Conservation (phyloP, 768 basidiomycete genomes). For the Leccinum olivaceopallidum region DNA sequence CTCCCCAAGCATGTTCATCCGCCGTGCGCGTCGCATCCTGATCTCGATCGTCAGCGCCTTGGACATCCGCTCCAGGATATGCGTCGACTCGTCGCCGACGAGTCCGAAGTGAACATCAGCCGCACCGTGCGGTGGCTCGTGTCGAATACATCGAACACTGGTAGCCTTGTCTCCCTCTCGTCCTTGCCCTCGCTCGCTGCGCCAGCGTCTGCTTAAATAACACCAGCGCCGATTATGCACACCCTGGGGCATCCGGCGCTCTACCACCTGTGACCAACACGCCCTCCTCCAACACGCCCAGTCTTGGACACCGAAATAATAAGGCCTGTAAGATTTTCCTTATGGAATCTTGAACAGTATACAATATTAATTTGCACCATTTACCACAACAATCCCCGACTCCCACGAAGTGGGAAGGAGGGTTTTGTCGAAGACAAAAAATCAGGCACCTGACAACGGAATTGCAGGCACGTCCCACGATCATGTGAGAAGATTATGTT, state of each 20-base stretch:
- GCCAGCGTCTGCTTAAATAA: not conserved
- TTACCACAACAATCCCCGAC: too few species aligned
- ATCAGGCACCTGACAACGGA: too few species aligned
- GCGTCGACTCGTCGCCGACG: slow-evolving; percentile 24
- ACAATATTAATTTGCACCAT: too few species aligned
- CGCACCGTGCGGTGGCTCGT: not conserved
- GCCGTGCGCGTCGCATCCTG: not conserved
- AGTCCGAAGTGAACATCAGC: not conserved
- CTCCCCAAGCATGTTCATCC: slow-evolving; percentile 23
- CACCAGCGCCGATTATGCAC: not conserved
- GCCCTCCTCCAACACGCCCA: slow-evolving; percentile 20
- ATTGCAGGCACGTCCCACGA: too few species aligned
- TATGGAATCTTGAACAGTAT: too few species aligned
- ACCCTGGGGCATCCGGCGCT: slow-evolving; percentile 42
- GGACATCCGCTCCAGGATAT: slow-evolving; percentile 12
- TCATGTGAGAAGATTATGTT: too few species aligned
- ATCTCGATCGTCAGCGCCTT: not conserved
- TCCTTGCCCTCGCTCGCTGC: not conserved
- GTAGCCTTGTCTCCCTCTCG: slow-evolving; percentile 10
- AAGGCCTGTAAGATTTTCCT: too few species aligned
- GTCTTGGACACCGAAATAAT: too few species aligned
- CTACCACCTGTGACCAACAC: slow-evolving; percentile 43
- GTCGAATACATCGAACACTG: slow-evolving; percentile 24
- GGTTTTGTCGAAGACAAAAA: too few species aligned
- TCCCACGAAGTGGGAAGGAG: too few species aligned